Evolutionary conservation across 2,329 filamentous ascomycete species (phyloP), one percentile per base, ranked within the genome.

Genomic region (Massarina eburnea): DNA sequence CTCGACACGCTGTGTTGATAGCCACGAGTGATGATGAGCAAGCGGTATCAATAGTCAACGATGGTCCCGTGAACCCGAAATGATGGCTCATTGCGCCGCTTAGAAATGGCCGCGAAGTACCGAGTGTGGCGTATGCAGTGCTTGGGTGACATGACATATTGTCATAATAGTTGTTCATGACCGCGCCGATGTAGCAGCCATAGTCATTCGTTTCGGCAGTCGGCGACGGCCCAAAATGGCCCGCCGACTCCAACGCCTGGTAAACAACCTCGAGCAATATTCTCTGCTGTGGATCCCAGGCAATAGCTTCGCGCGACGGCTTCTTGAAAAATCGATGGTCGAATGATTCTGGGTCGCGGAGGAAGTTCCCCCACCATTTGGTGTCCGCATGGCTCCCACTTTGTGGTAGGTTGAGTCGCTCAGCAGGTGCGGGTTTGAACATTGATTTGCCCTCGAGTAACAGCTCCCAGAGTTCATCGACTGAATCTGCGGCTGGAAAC

Each of bases 161-260:
- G 17, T 52, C 49, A 12, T 54, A 46, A 33, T 71, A 72, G 35
- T 71, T 67, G 5, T 54, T 45, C 5, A 60, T 62, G 8, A 60
- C 57, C 8, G 58, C 57, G 12, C 67, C 68, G 7, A 71, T 52
- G 34, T 61, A 71, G 37, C 60, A 63, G 1, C 66, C 68, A n/a
- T 68, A 58, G 18, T 41, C 39, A 20, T 46, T 54, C 45, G 20
- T 60, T 36, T 24, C n/a, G n/a, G n/a, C n/a, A n/a, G n/a, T n/a
- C n/a, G n/a, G n/a, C n/a, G 24, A 26, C 24, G 7, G 24, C 24
- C 24, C 24, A 26, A 26, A 26, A 10, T 26, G 24, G 24, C 24
- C 24, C 24, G 24, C 24, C 10, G 24, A 26, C 10, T 26, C 24
- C 10, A 26, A 26, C 10, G 7, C 24, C 10, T 26, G 24, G 24